Evolutionary conservation across 1,284 basidiomycete species (phyloP), one percentile per base, ranked within the genome.

Genomic region (Marasmius tenuissimus): DNA sequence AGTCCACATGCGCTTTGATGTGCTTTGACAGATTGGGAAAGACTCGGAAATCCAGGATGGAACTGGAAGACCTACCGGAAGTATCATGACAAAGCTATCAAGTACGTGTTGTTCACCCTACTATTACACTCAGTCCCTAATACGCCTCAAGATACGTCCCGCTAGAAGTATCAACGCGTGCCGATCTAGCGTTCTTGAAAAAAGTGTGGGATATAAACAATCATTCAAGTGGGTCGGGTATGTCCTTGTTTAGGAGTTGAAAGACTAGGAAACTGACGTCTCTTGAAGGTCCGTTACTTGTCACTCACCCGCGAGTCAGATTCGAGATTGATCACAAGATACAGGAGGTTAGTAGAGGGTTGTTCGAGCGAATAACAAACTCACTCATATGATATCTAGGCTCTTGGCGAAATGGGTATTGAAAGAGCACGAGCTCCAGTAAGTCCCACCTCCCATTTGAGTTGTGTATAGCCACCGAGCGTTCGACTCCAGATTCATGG

Each of bases 11-110:
- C 18, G 18, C 16, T 10, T 20, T 14, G 35, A 14, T 16, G 50
- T 12, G 11, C 14, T 14, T 20, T 4, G 5, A 20, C 58, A 73
- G 74, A 69, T 12, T 69, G 71, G 50, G 72, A 71, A 61, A 63
- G 65, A n/a, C 67, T 77, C 3, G 75, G 76, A 9, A 77, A 75
- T 57, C 27, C 49, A 60, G 67, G 80, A 6, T 82, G 81, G 80
- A 80, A 79, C 61, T 81, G 78, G 78, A 66, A 73, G 10, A 74
- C 68, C 38, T 73, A 73, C 63, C 66, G 72, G 53, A 74, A 75
- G 59, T 76, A 77, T 61, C 70, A 66, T 12, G 67, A 68, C 60
- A 72, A 67, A 55, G 65, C 66, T 34, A 73, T 75, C 61, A 73
- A 62, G 76, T 78, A 58, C 45, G 71, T 63, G 16, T 3, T 4